Base-by-base conservation (phyloP, 2,329 filamentous ascomycete genomes). In the Diplodia scrobiculata region DNA sequence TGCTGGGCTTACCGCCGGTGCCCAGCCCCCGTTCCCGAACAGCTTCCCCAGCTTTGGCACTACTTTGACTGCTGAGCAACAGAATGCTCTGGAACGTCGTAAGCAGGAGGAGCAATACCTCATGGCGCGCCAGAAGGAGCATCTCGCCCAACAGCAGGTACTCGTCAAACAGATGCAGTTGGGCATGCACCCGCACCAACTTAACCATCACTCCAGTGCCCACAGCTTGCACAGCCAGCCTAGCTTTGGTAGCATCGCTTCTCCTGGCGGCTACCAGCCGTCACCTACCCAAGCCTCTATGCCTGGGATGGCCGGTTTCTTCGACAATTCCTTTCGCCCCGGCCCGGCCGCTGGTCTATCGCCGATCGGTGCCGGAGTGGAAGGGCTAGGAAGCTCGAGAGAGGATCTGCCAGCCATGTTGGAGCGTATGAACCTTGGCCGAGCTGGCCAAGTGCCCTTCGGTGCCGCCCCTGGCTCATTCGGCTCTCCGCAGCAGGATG, bases 61-160 rank as follows among this genome's bases (percentile, higher is more conserved):
- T 7, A 99, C 96, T 0, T 82, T 99, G 71, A 99, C 96, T 9
- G 95, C 95, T 0, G 94, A 98, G 73, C 95, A 99, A 78, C 95
- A 99, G 76, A 99, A 99, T 79, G 96, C 96, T 47, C 82, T 99
- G 1, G 95, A 99, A 80, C 87, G 95, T 64, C 86, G 95, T 63
- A 99, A 99, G 81, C 95, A 99, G 77, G 95, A 99, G 78, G 96
- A 99, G 74, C 95, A 99, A 76, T 97, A 95, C 76, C 84, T 96
- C 41, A 96, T 98, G 87, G 95, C 96, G 53, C 89, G 95, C 50
- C 95, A 99, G 77, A 92, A 97, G 71, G 95, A 99, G 76, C 91
- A 92, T 71, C 85, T 97, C 65, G 90, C 92, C 69, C 91, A 92
- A 69, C 92, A 96, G 74, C 92, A 96, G 73, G 84, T 86, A 6